Evolutionary conservation across 129 eudicot genomes (phyloP), one percentile per base, ranked within the genome.

Genomic region (Pseudognaphalium luteoalbum): DNA sequence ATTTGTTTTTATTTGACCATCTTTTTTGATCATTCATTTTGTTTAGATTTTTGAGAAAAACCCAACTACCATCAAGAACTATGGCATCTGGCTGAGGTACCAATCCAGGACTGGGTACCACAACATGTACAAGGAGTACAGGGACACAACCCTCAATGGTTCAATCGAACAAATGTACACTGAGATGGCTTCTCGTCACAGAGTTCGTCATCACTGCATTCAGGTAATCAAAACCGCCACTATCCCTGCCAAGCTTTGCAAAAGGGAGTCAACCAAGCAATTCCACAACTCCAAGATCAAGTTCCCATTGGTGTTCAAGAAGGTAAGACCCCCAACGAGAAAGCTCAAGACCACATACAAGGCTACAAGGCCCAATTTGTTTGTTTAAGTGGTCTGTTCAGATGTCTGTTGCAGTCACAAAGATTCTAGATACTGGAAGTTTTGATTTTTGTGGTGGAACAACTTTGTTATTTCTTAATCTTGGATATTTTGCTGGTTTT

Each of bases 161-260:
- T 91, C 73, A 0, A 83, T 92, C 9, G 98, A 92, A 63, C 98
- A 90, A 50, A 93, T 93, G 98, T 93, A 93, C 92, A 90, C 92
- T 0, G 98, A 93, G 83, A 93, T 90, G 98, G 98, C 96, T 51
- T 93, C 98, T 52, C 96, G 98, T 20, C 98, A 90, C 89, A 78
- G 98, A 72, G 98, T 93, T 11, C 91, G 96, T 28, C 70, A 51
- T 59, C 98, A 89, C 21, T 93, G 98, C 85, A 93, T 93, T 25
- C 98, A 93, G 76, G 90, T 93, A 59, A 93, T 93, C 80, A 90
- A 90, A 83, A 93, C 98, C 0, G 98, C 98, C 11, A 90, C 98
- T n/a, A 83, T 93, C 47, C 95, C 98, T 0, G 96, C 96, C 6
- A 88, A 93, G 80, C 91, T 93, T 3, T 93, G 96, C 95, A 93